These are phyloP conservation scores for Phytophthora pisi DNA, from an alignment of 352 stramenopile species.

Conservation along the genomic window DNA sequence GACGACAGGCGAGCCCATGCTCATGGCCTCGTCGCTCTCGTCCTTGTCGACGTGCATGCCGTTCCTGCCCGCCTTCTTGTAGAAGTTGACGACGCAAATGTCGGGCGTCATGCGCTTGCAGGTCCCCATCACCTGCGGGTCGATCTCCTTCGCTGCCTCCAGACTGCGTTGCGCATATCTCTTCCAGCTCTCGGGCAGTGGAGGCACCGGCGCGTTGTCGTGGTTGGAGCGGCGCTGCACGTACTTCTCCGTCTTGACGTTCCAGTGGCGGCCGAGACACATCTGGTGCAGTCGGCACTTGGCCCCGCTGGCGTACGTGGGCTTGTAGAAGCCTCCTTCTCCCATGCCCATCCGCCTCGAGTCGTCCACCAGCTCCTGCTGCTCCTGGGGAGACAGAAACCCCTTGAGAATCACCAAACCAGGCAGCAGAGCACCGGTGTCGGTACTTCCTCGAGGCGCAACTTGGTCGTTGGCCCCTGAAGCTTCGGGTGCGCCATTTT, in stretches of 20 bases:
- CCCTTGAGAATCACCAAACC: conserved; percentile 70
- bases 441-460: conserved; percentile 21
- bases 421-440: conserved; percentile 45
- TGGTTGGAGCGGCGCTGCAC: conserved; percentile 61
- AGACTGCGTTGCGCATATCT: conserved; percentile 46
- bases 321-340: conserved; percentile 64
- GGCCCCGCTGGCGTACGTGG: conserved; percentile 70
- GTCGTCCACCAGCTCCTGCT: conserved; percentile 66
- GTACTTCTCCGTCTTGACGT: conserved; percentile 75
- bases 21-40: conserved; percentile 63
- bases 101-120: conserved; percentile 55
- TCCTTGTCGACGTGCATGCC: conserved; percentile 82
- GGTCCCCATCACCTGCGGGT: conserved; percentile 53
- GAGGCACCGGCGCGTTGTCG: conserved; percentile 42
- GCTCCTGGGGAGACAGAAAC: conserved; percentile 54
- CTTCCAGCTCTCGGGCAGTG: conserved; percentile 45
- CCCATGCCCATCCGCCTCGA: conserved; percentile 49
- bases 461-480: conserved; percentile 12
- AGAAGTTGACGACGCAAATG: conserved; percentile 80
- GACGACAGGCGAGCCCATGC: conserved; percentile 67
- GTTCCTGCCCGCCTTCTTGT: conserved; percentile 75
- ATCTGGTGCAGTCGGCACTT: conserved; percentile 80
- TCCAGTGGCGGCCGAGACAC: conserved; percentile 75
- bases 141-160: conserved; percentile 37
- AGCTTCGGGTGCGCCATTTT: conserved; percentile 7